Evolutionary conservation across 306 rosid genomes (phyloP).

Genomic region (Cicer chorassanicum): DNA sequence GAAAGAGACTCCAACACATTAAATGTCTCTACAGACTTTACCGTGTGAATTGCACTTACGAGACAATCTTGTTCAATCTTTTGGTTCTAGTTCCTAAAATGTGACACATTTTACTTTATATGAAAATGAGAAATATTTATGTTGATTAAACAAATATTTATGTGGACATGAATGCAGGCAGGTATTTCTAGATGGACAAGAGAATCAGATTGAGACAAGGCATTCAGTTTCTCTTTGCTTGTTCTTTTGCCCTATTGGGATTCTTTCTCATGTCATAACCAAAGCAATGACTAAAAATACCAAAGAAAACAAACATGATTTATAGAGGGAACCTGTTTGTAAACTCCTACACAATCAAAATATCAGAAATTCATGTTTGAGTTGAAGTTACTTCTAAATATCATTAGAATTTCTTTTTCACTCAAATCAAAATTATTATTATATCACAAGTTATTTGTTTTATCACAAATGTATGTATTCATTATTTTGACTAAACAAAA

Average conservation of each 20-base stretch:
- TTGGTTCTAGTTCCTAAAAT: neutral
- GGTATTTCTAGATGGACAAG: constrained; percentile 73
- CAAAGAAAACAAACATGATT: constrained; percentile 28
- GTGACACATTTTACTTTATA: neutral
- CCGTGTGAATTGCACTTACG: too few species aligned
- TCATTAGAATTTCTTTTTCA: constrained; percentile 15
- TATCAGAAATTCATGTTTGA: constrained; percentile 10
- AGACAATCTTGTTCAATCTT: too few species aligned
- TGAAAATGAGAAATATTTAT: neutral
- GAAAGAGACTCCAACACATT: too few species aligned
- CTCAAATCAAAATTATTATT: constrained; percentile 37
- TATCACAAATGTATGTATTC: neutral
- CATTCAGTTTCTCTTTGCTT: constrained; percentile 87
- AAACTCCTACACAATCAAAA: neutral
- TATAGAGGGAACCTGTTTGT: neutral
- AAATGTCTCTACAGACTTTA: too few species aligned
- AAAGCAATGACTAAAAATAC: constrained; percentile 57
- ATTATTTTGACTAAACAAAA: neutral
- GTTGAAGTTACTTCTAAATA: neutral
- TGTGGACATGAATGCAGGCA: constrained; percentile 61
- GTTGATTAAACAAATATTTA: neutral
- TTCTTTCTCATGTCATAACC: constrained; percentile 73
- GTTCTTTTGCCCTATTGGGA: constrained; percentile 82
- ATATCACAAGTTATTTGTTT: constrained; percentile 4
- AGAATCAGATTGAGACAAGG: constrained; percentile 81